Evolutionary conservation across 148 eudicot genomes (phyloP).

Genomic region (Linanthus parryae): DNA sequence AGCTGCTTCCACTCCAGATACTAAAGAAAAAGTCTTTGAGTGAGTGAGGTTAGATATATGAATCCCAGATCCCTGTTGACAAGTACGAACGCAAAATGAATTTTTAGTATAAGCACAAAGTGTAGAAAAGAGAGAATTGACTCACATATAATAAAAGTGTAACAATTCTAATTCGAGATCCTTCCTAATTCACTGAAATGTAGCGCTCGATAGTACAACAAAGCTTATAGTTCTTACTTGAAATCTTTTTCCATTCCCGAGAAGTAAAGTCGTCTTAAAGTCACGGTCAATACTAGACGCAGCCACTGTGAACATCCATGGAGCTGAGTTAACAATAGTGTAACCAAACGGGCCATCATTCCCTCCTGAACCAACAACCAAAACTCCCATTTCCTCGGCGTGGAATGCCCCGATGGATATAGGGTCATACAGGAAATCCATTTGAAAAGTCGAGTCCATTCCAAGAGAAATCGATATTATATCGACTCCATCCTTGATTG

Average conservation of each 20-base stretch:
- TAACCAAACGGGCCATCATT: slow-evolving; percentile 56
- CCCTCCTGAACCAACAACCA: slow-evolving; percentile 60
- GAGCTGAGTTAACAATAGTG: slow-evolving; percentile 55
- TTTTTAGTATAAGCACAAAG: no score
- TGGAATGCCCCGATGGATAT: slow-evolving; percentile 67
- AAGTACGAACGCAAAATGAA: slow-evolving; percentile 1
- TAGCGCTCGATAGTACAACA: no score
- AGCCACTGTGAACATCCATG: slow-evolving; percentile 64
- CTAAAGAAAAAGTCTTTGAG: slow-evolving; percentile 39
- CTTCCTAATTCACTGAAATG: no score
- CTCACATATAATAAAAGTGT: no score
- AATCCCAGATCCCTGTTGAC: slow-evolving; percentile 47
- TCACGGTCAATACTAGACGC: slow-evolving; percentile 63
- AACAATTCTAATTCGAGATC: no score
- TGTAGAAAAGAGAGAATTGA: no score
- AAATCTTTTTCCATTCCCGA: slow-evolving; percentile 40
- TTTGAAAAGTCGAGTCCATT: slow-evolving; percentile 31
- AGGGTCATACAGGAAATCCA: slow-evolving; percentile 43
- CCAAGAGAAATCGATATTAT: slow-evolving; percentile 62
- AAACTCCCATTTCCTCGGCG: slow-evolving; percentile 54
- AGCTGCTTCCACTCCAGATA: slow-evolving; percentile 46
- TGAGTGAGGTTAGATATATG: slow-evolving; percentile 36
- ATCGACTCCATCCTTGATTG: slow-evolving; percentile 66
- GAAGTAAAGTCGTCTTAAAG: slow-evolving; percentile 32
- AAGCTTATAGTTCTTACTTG: no score